Evolutionary conservation across 2,329 filamentous ascomycete genomes (phyloP).

Genomic region (Sporothrix pallida): DNA sequence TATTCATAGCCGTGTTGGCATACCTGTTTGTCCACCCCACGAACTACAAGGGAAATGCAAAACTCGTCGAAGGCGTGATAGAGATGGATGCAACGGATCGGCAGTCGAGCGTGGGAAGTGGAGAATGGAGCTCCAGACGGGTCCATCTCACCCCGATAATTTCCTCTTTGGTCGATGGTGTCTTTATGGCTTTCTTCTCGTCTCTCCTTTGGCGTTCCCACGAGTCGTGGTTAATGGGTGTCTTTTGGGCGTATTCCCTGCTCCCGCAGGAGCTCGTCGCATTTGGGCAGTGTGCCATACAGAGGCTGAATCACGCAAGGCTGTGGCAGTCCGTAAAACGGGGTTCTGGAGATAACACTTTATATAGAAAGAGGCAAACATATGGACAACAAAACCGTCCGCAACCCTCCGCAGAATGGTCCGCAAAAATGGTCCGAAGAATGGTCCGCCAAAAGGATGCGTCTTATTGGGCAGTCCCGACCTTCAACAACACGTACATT

Average conservation of each 20-base stretch:
- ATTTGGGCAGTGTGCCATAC: constrained; percentile 10
- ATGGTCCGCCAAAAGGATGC: neutral
- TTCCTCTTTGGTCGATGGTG: neutral
- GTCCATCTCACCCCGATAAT: neutral
- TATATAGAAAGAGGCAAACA: neutral
- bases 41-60: too few species aligned
- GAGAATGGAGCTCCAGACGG: neutral
- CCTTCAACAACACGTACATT: neutral
- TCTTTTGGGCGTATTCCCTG: neutral
- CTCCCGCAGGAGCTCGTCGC: neutral
- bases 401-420: constrained; percentile 17
- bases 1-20: neutral
- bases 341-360: neutral
- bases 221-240: too few species aligned
- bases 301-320: constrained; percentile 26
- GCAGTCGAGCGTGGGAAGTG: neutral
- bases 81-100: neutral
- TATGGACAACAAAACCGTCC: neutral
- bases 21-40: constrained; percentile 3
- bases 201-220: neutral
- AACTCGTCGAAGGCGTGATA: neutral
- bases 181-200: too few species aligned
- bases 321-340: neutral
- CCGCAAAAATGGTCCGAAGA: constrained; percentile 21
- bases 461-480: neutral